Base-by-base conservation (phyloP, 306 rosid genomes). In the Albizia julibrissin region DNA sequence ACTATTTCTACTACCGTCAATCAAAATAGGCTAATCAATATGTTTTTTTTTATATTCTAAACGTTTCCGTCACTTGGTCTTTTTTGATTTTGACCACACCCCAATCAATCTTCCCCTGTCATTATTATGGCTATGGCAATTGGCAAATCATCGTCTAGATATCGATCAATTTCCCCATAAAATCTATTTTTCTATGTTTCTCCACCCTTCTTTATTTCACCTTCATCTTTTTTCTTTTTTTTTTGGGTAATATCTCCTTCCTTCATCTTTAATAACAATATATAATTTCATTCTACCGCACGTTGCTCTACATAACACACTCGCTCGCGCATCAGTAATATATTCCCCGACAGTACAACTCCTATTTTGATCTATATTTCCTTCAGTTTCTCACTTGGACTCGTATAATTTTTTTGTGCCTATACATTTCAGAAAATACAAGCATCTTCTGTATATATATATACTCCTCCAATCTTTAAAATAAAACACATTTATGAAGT, bases 61-160 rank as follows among this genome's bases (percentile, higher is more conserved):
- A 69, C 46, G 77, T 54, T 65, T 39, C 85, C 19, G 3, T 27
- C 37, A 50, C 40, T 33, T 33, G 3, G 21, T 44, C 70, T 64
- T 87, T 64, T 87, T 84, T n/a, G n/a, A n/a, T n/a, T n/a, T 84
- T 84, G 86, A 87, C 88, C 66, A 47, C 71, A 26, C 4, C 26
- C 24, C 10, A 54, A n/a, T 54, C 34, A 69, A 86, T 79, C 66
- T 87, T 83, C 74, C 8, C 49, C 62, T 66, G 76, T 85, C 66
- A 47, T 47, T 47, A 85, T 87, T 74, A 67, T 8, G 56, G 62
- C 15, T 40, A 43, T 21, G 29, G 15, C 44, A 69, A 78, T 33
- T 21, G 40, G 21, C 37, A 69, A 78, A 68, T 82, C 68, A 82
- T 50, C 47, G 16, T 62, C 73, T 66, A 49, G 69, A 81, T 76